These are phyloP conservation scores for Myxozyma monticola DNA, from an alignment of 805 yeast species.

Conservation along the genomic window DNA sequence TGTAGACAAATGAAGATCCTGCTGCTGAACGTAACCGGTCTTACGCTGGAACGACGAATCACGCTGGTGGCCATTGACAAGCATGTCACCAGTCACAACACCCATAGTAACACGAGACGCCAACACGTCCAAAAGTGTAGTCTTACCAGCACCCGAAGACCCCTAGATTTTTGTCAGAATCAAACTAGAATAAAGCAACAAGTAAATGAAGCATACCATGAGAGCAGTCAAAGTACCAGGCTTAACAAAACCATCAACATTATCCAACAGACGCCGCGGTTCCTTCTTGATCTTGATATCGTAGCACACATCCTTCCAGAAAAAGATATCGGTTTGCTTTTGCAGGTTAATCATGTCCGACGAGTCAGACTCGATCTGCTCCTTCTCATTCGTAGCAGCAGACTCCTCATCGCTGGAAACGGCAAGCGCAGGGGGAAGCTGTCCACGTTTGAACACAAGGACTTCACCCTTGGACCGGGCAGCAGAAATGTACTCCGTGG, in stretches of 20 bases:
- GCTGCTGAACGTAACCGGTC: constrained; percentile 81
- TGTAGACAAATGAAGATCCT: constrained; percentile 69
- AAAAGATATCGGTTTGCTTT: constrained; percentile 53
- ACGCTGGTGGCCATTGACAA: constrained; percentile 67
- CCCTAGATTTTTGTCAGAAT: constrained; percentile 42
- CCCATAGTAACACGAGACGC: constrained; percentile 73
- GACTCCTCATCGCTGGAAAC: constrained; percentile 22
- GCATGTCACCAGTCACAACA: constrained; percentile 67
- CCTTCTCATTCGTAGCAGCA: constrained; percentile 9
- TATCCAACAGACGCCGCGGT: constrained; percentile 58
- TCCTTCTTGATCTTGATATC: constrained; percentile 64
- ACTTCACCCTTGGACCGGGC: constrained; percentile 29
- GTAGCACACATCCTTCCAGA: constrained; percentile 75
- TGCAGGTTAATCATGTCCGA: constrained; percentile 19
- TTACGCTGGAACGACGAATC: constrained; percentile 71
- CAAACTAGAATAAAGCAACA: background rate
- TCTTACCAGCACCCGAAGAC: constrained; percentile 85
- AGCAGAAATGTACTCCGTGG: constrained; percentile 54
- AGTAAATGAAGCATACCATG: constrained; percentile 46
- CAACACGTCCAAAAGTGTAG: constrained; percentile 65
- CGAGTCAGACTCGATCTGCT: constrained; percentile 9
- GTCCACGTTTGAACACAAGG: constrained; percentile 22
- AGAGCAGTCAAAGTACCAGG: constrained; percentile 80
- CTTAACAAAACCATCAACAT: constrained; percentile 79
- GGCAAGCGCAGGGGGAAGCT: constrained; percentile 16